phyloP scores from a whole-genome alignment of 805 yeast genomes.

The Ogataea methanolica region DNA sequence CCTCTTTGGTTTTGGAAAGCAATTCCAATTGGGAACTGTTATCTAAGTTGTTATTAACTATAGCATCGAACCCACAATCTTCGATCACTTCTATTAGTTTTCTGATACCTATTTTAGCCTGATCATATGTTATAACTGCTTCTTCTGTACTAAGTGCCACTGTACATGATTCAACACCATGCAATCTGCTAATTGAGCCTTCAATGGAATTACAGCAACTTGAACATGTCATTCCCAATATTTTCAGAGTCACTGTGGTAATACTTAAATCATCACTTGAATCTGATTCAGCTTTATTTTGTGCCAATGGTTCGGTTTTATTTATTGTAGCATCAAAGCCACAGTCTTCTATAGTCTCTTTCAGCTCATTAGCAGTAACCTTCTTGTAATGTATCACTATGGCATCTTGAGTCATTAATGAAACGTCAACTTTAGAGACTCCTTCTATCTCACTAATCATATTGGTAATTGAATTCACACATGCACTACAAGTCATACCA shows the following conservation, averaged over 20 bases:
- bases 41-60: constrained; percentile 44
- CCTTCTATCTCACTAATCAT: constrained; percentile 48
- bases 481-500: constrained; percentile 90
- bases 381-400: constrained; percentile 39
- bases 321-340: constrained; percentile 48
- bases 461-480: constrained; percentile 58
- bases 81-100: constrained; percentile 50
- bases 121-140: constrained; percentile 49
- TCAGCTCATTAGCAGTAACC: constrained; percentile 33
- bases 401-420: constrained; percentile 72
- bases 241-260: constrained; percentile 28
- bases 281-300: background rate
- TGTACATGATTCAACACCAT: constrained; percentile 45
- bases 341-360: constrained; percentile 41
- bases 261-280: background rate
- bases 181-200: constrained; percentile 35
- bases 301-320: constrained; percentile 25
- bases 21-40: constrained; percentile 64
- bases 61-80: constrained; percentile 50
- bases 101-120: constrained; percentile 56
- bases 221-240: constrained; percentile 61
- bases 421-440: constrained; percentile 52
- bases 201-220: constrained; percentile 50
- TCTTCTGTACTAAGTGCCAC: constrained; percentile 53
- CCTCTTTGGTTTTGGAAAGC: constrained; percentile 66